Evolutionary conservation across 1,284 basidiomycete genomes (phyloP).

Genomic region (Ceratobasidium sp.): DNA sequence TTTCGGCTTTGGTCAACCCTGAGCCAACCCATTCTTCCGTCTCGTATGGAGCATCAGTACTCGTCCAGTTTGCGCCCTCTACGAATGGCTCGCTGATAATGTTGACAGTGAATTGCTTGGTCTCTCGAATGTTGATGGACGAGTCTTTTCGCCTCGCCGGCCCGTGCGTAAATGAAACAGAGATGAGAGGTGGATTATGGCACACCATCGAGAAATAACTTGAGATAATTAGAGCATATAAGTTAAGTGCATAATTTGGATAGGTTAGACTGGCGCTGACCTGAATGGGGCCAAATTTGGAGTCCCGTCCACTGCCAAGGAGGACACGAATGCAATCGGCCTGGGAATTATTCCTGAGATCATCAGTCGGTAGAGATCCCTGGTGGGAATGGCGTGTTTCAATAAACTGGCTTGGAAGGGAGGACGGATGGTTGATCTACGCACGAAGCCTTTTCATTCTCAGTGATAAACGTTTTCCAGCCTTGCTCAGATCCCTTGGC

Average conservation of each 20-base stretch:
- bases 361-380: constrained; percentile 63
- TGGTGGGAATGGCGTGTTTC: constrained; percentile 41
- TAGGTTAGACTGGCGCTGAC: too few species aligned
- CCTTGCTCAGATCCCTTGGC: constrained; percentile 58
- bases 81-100: constrained; percentile 78
- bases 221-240: constrained; percentile 29
- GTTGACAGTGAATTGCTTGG: constrained; percentile 75
- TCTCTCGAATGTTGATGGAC: constrained; percentile 67
- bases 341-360: constrained; percentile 73
- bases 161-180: constrained; percentile 62
- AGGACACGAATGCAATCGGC: constrained; percentile 77
- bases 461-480: constrained; percentile 64
- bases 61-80: constrained; percentile 73
- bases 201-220: constrained; percentile 69
- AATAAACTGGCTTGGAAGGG: neutral
- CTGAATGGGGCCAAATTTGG: constrained; percentile 74
- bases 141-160: constrained; percentile 63
- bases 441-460: constrained; percentile 56
- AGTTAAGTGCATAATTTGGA: too few species aligned
- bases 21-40: constrained; percentile 76
- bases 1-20: constrained; percentile 67
- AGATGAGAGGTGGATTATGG: constrained; percentile 70
- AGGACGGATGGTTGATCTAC: constrained; percentile 41
- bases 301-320: constrained; percentile 60
- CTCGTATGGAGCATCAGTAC: constrained; percentile 68